phyloP scores from a whole-genome alignment of 768 basidiomycete species.

The Suillus discolor region DNA sequence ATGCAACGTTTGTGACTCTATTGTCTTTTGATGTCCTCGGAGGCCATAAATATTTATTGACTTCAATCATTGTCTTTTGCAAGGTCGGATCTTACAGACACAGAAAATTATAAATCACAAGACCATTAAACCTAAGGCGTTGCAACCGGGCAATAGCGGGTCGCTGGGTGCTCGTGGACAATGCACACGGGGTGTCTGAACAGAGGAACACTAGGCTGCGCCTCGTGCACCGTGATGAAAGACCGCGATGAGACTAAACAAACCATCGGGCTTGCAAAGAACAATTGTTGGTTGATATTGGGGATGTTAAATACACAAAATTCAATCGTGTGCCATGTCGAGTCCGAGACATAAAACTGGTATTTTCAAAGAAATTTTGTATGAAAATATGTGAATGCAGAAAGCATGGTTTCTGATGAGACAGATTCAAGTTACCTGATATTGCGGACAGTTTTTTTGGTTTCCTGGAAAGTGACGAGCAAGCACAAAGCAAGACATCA shows the following conservation, averaged over 20 bases:
- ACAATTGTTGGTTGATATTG: background rate
- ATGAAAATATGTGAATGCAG: no score
- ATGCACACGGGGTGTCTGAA: background rate
- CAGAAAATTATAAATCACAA: background rate
- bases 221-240: background rate
- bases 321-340: background rate
- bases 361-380: background rate
- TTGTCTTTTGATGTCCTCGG: background rate
- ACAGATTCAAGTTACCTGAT: background rate
- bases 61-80: background rate
- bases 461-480: no score
- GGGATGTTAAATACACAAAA: background rate
- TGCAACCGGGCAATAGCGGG: background rate
- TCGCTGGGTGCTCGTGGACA: background rate
- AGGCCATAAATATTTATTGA: background rate
- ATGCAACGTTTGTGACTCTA: background rate
- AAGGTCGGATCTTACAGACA: background rate
- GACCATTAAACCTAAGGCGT: background rate
- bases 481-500: no score
- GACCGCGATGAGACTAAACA: slow-evolving; percentile 4
- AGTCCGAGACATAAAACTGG: background rate
- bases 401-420: background rate
- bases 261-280: background rate
- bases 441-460: background rate
- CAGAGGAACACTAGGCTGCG: background rate